Conservation (phyloP, 179 eudicot species). For the Camellia oleifera region DNA sequence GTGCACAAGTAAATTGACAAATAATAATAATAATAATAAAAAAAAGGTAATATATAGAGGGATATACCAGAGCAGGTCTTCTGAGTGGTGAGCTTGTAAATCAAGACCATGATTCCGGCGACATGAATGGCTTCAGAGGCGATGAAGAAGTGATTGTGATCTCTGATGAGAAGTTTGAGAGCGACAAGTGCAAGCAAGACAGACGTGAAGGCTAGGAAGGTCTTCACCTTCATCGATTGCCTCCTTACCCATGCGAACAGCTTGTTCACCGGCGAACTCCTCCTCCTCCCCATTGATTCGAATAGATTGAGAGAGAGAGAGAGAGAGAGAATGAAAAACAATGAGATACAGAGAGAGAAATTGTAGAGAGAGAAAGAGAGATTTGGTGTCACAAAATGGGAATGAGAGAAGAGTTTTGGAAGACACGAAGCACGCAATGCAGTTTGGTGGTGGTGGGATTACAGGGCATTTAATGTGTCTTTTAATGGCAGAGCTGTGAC, state of each 20-base stretch:
- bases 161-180: conserved; percentile 37
- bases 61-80: conserved; percentile 73
- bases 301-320: not conserved
- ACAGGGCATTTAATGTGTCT: not conserved
- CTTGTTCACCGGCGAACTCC: conserved; percentile 39
- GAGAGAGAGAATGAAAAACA: not conserved
- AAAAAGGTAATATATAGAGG: not conserved
- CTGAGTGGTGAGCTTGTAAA: conserved; percentile 68
- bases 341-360: not conserved
- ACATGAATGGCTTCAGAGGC: conserved; percentile 66
- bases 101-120: conserved; percentile 66
- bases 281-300: conserved; percentile 37
- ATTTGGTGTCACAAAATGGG: not conserved
- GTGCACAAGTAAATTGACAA: not conserved
- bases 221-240: conserved; percentile 51
- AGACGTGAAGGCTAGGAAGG: conserved; percentile 34
- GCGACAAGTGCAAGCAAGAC: conserved; percentile 41
- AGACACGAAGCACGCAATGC: not conserved
- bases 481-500: not conserved
- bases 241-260: conserved; percentile 55
- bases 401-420: not conserved
- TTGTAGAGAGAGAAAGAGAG: not conserved
- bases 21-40: not conserved
- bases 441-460: not conserved
- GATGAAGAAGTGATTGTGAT: conserved; percentile 53